These are phyloP conservation scores for Bipolaris zeicola DNA, from an alignment of 2,329 filamentous ascomycete genomes.

Conservation along the genomic window DNA sequence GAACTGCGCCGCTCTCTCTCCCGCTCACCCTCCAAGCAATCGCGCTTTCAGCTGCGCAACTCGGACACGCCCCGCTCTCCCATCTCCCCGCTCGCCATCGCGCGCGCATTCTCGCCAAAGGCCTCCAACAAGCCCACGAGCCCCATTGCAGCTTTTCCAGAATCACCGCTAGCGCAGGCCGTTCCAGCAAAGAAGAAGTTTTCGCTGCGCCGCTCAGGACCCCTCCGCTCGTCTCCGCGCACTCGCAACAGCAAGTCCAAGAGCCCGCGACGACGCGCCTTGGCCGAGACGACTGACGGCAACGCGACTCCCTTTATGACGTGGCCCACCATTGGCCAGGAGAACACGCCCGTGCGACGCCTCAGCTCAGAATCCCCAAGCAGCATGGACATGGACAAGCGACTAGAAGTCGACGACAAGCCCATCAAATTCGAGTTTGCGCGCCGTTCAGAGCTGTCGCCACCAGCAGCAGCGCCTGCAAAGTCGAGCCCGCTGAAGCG, in stretches of 20 bases:
- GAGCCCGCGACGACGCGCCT: constrained; percentile 74
- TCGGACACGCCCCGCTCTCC: constrained; percentile 50
- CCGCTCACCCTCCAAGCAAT: constrained; percentile 84
- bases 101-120: constrained; percentile 54
- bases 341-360: constrained; percentile 47
- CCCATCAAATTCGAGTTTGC: constrained; percentile 56
- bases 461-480: constrained; percentile 56
- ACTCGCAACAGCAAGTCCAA: constrained; percentile 70
- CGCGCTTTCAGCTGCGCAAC: constrained; percentile 69
- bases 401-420: constrained; percentile 50
- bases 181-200: constrained; percentile 66
- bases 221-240: constrained; percentile 63
- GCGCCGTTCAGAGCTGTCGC: constrained; percentile 35
- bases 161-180: constrained; percentile 64
- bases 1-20: constrained; percentile 87
- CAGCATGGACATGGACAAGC: constrained; percentile 50
- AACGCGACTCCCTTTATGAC: constrained; percentile 66
- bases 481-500: constrained; percentile 87
- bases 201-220: constrained; percentile 54
- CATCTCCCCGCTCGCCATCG: constrained; percentile 51
- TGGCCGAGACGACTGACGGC: constrained; percentile 73
- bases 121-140: constrained; percentile 54
- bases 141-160: constrained; percentile 57
- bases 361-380: constrained; percentile 31
- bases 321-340: constrained; percentile 56